These are phyloP conservation scores for Malus fusca DNA, from an alignment of 306 rosid species.

Conservation along the genomic window DNA sequence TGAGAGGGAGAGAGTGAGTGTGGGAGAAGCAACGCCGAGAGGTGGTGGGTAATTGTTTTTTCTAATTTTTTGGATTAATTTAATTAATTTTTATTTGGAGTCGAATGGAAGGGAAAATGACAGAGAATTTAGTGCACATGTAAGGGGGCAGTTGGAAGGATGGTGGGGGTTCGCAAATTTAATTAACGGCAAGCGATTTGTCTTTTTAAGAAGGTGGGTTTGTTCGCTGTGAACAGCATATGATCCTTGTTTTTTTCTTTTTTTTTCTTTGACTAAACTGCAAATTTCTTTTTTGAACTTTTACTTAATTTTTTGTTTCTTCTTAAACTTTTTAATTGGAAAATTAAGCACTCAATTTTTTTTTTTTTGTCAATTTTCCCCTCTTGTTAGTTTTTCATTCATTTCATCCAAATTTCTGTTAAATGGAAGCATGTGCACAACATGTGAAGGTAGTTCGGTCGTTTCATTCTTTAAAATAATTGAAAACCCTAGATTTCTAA, in stretches of 20 bases:
- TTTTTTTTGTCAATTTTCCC: no score
- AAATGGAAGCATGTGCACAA: no score
- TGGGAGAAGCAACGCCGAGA: constrained; percentile 35
- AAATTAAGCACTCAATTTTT: no score
- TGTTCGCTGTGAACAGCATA: background rate
- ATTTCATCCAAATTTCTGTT: no score
- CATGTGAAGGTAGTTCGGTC: no score
- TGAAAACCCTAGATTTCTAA: no score
- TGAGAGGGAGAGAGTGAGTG: constrained; percentile 24
- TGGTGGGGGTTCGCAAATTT: background rate
- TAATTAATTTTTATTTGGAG: constrained; percentile 3
- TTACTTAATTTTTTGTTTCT: no score
- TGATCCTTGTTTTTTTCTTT: background rate
- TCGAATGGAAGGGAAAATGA: constrained; percentile 37
- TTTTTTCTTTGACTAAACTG: no score
- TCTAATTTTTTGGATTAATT: background rate
- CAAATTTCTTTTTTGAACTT: no score
- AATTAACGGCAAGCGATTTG: background rate
- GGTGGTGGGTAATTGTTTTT: background rate
- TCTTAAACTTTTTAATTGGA: no score
- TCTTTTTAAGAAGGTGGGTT: background rate
- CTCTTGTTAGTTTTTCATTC: no score
- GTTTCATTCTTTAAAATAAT: no score
- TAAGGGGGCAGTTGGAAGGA: background rate
- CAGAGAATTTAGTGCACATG: constrained; percentile 17